A percentile compares a stretch with the other conserved stretches of the same genome.
Evolutionary conservation across 768 basidiomycete species (phyloP).

Genomic region (Polyporus arcularius): DNA sequence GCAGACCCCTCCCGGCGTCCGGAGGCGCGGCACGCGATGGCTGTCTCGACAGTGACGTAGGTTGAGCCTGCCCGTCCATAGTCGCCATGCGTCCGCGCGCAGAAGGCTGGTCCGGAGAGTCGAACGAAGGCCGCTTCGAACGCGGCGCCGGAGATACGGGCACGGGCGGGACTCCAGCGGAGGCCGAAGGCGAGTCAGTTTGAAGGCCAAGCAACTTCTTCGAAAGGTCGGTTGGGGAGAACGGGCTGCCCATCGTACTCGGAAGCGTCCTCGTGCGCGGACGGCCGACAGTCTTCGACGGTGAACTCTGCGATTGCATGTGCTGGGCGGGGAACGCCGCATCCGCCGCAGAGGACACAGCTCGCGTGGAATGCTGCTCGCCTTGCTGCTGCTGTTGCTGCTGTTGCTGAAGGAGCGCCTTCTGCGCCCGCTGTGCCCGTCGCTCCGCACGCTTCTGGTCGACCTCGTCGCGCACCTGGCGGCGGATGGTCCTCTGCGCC

Average conservation of each 20-base stretch:
- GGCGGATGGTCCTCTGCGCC: constrained; percentile 80
- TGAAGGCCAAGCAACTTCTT: constrained; percentile 58
- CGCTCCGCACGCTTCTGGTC: constrained; percentile 49
- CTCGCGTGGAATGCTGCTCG: constrained; percentile 9
- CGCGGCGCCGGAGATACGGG: constrained; percentile 15
- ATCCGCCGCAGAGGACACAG: constrained; percentile 31
- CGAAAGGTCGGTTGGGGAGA: constrained; percentile 61
- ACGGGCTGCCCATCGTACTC: constrained; percentile 37
- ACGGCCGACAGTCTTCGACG: constrained; percentile 30
- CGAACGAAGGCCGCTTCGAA: constrained; percentile 18
- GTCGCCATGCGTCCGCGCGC: constrained; percentile 8
- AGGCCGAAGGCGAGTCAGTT: constrained; percentile 16
- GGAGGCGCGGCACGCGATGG: constrained; percentile 24
- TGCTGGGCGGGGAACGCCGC: constrained; percentile 7
- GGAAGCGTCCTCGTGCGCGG: constrained; percentile 49
- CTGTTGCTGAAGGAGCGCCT: constrained; percentile 16
- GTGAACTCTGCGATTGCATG: constrained; percentile 7
- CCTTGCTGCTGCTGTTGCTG: constrained; percentile 11
- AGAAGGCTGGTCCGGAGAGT: background rate
- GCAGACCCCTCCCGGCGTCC: constrained; percentile 34
- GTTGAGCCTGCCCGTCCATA: constrained; percentile 2
- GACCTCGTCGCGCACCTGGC: constrained; percentile 68
- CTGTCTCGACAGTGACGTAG: constrained; percentile 11
- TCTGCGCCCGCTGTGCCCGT: constrained; percentile 17
- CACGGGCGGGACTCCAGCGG: constrained; percentile 2